Base-by-base conservation (phyloP, 1,284 basidiomycete genomes). In the Peniophora sp. region DNA sequence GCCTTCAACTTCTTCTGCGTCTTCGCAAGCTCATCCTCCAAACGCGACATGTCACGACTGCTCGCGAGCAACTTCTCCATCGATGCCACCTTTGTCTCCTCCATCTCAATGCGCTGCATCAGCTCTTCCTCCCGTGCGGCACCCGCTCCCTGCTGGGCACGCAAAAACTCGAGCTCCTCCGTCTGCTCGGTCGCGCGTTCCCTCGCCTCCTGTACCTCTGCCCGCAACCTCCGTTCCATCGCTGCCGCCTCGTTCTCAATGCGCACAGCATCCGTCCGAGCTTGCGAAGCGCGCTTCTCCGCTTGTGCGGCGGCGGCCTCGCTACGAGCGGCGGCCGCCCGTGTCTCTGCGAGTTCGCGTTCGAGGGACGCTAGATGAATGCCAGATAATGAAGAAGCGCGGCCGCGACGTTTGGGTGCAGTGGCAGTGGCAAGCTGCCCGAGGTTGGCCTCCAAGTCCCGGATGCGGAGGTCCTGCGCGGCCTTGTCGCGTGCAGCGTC, bases 211-310 rank as follows among this genome's bases (percentile, higher is more conserved):
- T 65, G 62, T 1, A 84, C 62, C 54, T 74, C 67, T 19, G 61
- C 62, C 43, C 67, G 66, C 39, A 71, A 57, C 41, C 64, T 68
- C 61, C 68, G 76, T 57, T 83, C 81, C 20, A 70, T 50, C 1
- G 79, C 80, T 2, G 74, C 68, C 54, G 73, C 77, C 61, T 81
- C 81, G 53, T 89, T 89, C 56, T 81, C 77, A 10, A 70, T 62
- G 49, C 70, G 72, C 20, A 79, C 64, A 11, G 80, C 60, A 36
- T 79, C 70, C 9, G 66, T 63, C 50, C 82, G 78, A 2, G 69
- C 65, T 19, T 69, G 71, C 3, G 71, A 61, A 8, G 80, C 64
- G 56, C 79, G 82, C 51, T 75, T 69, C 38, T 69, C 70, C 3
- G 70, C 58, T 14, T 56, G 56, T 11, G 63, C 60, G 10, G 83